Conservation (phyloP, 306 rosid genomes). For the Cicer yamashitae region DNA sequence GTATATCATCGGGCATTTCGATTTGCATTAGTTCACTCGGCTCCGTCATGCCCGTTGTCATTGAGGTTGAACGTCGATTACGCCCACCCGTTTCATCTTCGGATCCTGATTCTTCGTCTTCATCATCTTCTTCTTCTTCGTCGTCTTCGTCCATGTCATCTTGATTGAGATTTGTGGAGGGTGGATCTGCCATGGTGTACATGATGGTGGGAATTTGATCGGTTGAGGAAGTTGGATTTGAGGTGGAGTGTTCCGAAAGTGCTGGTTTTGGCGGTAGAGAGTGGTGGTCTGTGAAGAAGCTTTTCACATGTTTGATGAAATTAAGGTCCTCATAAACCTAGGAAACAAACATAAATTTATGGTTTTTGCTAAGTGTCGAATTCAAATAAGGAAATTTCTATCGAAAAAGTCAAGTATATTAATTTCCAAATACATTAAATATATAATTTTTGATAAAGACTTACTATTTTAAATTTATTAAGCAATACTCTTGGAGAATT, state of each 20-base stretch:
- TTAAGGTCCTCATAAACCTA: constrained; percentile 78
- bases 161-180: constrained; percentile 32
- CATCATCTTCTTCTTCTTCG: constrained; percentile 49
- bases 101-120: constrained; percentile 52
- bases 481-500: no score
- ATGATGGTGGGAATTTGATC: constrained; percentile 55
- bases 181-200: constrained; percentile 47
- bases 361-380: no score
- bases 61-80: neutral
- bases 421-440: no score
- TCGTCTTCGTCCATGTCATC: constrained; percentile 58
- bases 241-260: constrained; percentile 86
- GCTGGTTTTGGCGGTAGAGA: constrained; percentile 77
- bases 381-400: no score
- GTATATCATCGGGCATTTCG: constrained; percentile 83
- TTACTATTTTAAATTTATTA: no score
- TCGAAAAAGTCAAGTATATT: no score
- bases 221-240: constrained; percentile 74
- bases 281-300: constrained; percentile 63
- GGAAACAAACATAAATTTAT: neutral
- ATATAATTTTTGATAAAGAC: no score
- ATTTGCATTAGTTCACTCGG: constrained; percentile 84
- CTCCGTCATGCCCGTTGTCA: constrained; percentile 36
- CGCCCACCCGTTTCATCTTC: constrained; percentile 58
- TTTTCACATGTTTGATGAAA: constrained; percentile 71